phyloP scores from a whole-genome alignment of 495 filamentous ascomycete genomes.

The Tricharina praecox region DNA sequence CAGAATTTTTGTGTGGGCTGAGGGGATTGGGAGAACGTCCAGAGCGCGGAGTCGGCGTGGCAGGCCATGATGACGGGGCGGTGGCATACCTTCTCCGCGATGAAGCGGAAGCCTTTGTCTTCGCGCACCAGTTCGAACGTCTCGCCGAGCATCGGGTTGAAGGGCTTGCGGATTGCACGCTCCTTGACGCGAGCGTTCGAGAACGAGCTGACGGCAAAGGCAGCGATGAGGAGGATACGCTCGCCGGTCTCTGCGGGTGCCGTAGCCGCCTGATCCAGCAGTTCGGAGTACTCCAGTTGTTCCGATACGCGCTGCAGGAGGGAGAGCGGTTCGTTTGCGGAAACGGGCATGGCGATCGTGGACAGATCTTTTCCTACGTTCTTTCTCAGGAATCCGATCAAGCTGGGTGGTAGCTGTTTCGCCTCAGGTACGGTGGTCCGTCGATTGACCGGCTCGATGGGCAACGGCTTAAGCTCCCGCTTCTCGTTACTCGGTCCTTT shows the following conservation, averaged over 20 bases:
- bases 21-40: constrained; percentile 74
- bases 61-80: constrained; percentile 82
- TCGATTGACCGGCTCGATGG: constrained; percentile 47
- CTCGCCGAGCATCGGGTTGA: constrained; percentile 94
- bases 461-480: constrained; percentile 48
- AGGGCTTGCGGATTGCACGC: constrained; percentile 86
- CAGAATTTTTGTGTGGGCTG: constrained; percentile 92
- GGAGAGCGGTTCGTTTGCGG: constrained; percentile 84
- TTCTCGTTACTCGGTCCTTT: not conserved
- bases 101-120: constrained; percentile 65
- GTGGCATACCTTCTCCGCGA: constrained; percentile 86
- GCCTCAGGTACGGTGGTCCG: constrained; percentile 53
- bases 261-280: constrained; percentile 60
- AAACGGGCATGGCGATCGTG: constrained; percentile 91
- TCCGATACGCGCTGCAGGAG: constrained; percentile 75
- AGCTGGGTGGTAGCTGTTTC: constrained; percentile 62
- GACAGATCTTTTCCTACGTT: constrained; percentile 96
- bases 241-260: constrained; percentile 41
- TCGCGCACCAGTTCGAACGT: constrained; percentile 85
- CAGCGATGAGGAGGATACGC: constrained; percentile 65
- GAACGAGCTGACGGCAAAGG: constrained; percentile 75
- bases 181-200: constrained; percentile 68
- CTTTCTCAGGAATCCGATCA: constrained; percentile 87
- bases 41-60: constrained; percentile 68
- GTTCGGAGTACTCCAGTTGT: constrained; percentile 68